A percentile compares a stretch with the other conserved stretches of the same genome.
Evolutionary conservation across 2,329 filamentous ascomycete species (phyloP).

Genomic region (Ophiostoma populinum): DNA sequence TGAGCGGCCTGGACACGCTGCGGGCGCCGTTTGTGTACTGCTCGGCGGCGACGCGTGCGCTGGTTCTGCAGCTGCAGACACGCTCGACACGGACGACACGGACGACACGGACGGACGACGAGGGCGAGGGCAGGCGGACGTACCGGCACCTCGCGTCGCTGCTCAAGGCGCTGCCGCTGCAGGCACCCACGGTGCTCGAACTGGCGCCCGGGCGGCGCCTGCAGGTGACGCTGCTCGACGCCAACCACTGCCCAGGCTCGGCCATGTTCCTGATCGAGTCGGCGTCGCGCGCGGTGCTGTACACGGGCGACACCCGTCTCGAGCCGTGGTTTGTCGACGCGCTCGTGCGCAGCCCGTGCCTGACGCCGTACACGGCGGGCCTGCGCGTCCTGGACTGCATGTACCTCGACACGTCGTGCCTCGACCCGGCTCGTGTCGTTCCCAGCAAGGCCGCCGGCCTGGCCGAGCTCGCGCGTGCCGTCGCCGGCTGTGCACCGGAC

Average conservation of each 20-base stretch:
- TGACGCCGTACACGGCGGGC: slow-evolving; percentile 57
- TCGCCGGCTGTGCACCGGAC: slow-evolving; percentile 48
- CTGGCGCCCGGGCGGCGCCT: slow-evolving; percentile 51
- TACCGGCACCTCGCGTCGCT: slow-evolving; percentile 61
- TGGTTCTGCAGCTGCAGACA: slow-evolving; percentile 67
- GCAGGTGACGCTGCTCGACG: slow-evolving; percentile 70
- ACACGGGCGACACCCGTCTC: slow-evolving; percentile 76
- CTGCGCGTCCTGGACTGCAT: slow-evolving; percentile 57
- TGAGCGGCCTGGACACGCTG: slow-evolving; percentile 61
- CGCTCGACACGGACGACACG: too few relatives aligned
- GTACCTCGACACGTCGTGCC: slow-evolving; percentile 78
- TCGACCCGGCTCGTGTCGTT: slow-evolving; percentile 24
- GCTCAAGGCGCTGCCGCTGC: slow-evolving; percentile 63
- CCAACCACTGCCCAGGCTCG: slow-evolving; percentile 79
- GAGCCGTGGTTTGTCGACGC: slow-evolving; percentile 75
- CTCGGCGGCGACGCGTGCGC: slow-evolving; percentile 64
- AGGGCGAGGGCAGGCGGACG: slow-evolving; percentile 49
- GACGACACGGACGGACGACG: too few relatives aligned
- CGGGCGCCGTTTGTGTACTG: slow-evolving; percentile 79
- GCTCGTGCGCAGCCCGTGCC: slow-evolving; percentile 49
- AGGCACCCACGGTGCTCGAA: slow-evolving; percentile 63
- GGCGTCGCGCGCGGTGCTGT: slow-evolving; percentile 69
- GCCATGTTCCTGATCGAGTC: slow-evolving; percentile 85
- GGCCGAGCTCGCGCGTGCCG: slow-evolving; percentile 51
- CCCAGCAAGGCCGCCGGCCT: slow-evolving; percentile 58